Evolutionary conservation across 2,329 filamentous ascomycete genomes (phyloP).

Genomic region (Apiospora koreana): DNA sequence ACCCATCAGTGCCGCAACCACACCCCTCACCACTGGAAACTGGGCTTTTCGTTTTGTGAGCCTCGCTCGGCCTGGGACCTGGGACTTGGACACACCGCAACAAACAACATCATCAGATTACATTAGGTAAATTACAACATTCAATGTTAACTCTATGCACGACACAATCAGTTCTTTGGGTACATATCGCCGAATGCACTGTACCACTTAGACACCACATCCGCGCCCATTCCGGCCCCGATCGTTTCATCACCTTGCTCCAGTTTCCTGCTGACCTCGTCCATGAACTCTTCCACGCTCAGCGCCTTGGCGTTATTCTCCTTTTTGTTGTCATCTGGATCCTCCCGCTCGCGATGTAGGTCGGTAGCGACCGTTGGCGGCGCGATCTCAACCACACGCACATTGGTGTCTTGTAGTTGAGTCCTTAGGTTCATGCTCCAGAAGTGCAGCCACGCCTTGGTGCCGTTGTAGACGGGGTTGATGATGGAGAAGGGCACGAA

Average conservation of each 20-base stretch:
- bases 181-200: constrained; percentile 35
- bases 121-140: too few relatives aligned
- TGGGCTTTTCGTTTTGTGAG: background rate
- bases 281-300: constrained; percentile 55
- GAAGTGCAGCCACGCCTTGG: constrained; percentile 60
- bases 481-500: constrained; percentile 53
- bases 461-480: constrained; percentile 61
- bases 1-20: background rate
- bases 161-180: background rate
- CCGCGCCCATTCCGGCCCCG: constrained; percentile 42
- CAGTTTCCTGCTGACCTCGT: constrained; percentile 44
- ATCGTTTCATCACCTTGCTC: constrained; percentile 51
- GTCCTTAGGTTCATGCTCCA: constrained; percentile 52
- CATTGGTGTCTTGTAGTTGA: constrained; percentile 44
- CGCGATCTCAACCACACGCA: constrained; percentile 56
- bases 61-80: too few relatives aligned
- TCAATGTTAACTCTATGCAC: background rate
- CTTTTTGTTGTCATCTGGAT: constrained; percentile 62
- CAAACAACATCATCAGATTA: background rate
- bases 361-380: constrained; percentile 57
- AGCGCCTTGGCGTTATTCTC: constrained; percentile 48
- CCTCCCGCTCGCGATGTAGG: constrained; percentile 54
- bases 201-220: constrained; percentile 47
- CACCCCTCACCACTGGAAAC: too few relatives aligned
- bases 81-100: background rate